phyloP scores from a whole-genome alignment of 345 rosid genomes.

The Adansonia digitata region DNA sequence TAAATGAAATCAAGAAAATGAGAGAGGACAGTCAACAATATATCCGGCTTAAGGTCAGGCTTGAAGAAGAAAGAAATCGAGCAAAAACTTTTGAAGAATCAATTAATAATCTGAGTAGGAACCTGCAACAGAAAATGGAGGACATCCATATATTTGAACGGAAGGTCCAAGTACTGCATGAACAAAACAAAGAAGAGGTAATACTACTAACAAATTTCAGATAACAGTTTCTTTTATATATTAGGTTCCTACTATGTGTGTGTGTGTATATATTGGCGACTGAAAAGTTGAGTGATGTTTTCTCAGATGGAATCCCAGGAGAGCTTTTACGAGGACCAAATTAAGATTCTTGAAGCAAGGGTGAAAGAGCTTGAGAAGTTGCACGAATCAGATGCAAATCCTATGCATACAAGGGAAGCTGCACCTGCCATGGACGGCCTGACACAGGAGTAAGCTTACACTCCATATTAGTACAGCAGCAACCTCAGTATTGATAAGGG shows the following conservation, averaged over 20 bases:
- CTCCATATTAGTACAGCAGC: not conserved
- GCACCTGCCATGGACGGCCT: not conserved
- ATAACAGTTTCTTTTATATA: not conserved
- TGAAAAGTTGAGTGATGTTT: not conserved
- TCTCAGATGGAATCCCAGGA: conserved; percentile 6
- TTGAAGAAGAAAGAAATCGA: not conserved
- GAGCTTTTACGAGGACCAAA: conserved; percentile 6
- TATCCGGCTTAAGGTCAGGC: not conserved
- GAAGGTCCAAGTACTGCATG: not conserved
- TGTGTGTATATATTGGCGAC: not conserved
- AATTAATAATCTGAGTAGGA: not conserved
- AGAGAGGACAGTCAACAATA: conserved; percentile 3
- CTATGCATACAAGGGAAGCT: not conserved
- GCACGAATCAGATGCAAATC: not conserved
- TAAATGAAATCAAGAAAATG: conserved; percentile 9
- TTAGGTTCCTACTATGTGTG: not conserved
- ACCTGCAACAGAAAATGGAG: not conserved
- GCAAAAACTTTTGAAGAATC: not conserved
- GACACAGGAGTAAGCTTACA: not conserved
- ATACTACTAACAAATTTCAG: not conserved
- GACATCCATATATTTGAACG: not conserved
- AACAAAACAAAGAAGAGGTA: conserved; percentile 15
- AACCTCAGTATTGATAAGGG: not conserved
- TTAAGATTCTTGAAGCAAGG: not conserved
- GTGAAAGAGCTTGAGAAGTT: not conserved